Evolutionary conservation across 139 green algal species (phyloP).

Genomic region (Desmodesmus armatus): DNA sequence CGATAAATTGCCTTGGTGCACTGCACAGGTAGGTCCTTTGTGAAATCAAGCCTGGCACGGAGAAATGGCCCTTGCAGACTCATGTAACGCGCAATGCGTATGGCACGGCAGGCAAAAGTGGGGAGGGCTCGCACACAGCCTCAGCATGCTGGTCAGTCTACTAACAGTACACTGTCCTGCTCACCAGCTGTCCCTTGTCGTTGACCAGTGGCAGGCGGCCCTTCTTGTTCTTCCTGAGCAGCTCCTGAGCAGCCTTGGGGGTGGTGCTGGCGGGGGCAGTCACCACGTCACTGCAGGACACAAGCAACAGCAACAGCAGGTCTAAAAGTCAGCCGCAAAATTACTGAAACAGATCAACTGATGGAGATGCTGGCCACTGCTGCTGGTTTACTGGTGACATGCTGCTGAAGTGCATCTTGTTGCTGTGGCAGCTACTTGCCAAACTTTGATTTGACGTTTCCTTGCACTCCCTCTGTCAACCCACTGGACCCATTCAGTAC

Average conservation of each 20-base stretch:
- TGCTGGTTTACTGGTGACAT: no score
- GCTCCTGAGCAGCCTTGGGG: constrained; percentile 62
- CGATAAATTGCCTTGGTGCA: no score
- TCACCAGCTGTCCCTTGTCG: constrained; percentile 72
- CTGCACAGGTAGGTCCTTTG: no score
- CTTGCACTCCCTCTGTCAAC: background rate
- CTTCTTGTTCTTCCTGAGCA: constrained; percentile 70
- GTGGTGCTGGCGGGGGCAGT: constrained; percentile 57
- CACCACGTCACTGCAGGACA: constrained; percentile 66
- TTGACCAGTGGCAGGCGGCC: constrained; percentile 84
- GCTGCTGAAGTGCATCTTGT: no score
- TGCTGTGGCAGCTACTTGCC: no score
- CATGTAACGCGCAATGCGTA: no score
- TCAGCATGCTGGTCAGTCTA: background rate
- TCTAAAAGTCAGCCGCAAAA: background rate
- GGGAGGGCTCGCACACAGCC: background rate
- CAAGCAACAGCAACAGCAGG: background rate
- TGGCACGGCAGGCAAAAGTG: no score
- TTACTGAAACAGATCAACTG: no score
- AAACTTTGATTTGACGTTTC: no score
- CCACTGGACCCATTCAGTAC: background rate
- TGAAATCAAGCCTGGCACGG: no score
- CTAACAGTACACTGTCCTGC: background rate
- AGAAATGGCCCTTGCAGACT: no score
- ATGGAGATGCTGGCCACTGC: no score